Base-by-base conservation (phyloP, 139 green algal species). In the Tetraselmis chui region DNA sequence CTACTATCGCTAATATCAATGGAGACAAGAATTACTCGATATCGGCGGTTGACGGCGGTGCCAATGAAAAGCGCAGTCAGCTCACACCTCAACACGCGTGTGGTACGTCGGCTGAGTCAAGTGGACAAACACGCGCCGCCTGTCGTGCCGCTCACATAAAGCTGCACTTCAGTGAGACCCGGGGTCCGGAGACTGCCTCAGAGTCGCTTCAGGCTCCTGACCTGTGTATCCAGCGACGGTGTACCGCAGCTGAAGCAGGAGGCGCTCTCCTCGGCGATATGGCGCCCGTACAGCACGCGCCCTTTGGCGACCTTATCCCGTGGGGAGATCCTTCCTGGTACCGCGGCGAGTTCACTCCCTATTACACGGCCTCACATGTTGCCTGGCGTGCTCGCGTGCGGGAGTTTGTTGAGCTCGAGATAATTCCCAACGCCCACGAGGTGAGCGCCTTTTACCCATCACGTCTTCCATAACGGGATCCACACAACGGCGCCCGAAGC, bases 311-410 rank as follows among this genome's bases (percentile, higher is more conserved):
- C 29, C 25, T 32, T n/a, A 29, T 86, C 18, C 78, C 83, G 26
- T 84, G 58, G 29, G 80, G 75, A 25, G 76, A 88, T 29, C 84
- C 84, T 1, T 18, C 24, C 2, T 88, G 84, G 84, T 88, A 88
- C 84, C 29, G 75, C 28, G 75, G 31, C n/a, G 77, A 83, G 27
- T 81, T 79, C 45, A 85, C 76, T 24, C 84, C 84, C 22, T 88
- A 85, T 75, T 88, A 88, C 81, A 85, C 74, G 2, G 23, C 75
- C 28, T 79, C 28, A 24, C 84, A 88, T 78, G 74, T 75, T 18
- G 75, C 31, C 23, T 86, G 78, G 78, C 83, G 83, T 24, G 79
- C 79, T 28, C 80, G 80, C 29, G 28, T 87, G 2, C 80, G 83
- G 18, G n/a, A 76, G 28, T 87, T 84, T 32, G 76, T 83, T 1